Evolutionary conservation across 768 basidiomycete species (phyloP), one percentile per base, ranked within the genome.

Genomic region (Boletellus sp.): DNA sequence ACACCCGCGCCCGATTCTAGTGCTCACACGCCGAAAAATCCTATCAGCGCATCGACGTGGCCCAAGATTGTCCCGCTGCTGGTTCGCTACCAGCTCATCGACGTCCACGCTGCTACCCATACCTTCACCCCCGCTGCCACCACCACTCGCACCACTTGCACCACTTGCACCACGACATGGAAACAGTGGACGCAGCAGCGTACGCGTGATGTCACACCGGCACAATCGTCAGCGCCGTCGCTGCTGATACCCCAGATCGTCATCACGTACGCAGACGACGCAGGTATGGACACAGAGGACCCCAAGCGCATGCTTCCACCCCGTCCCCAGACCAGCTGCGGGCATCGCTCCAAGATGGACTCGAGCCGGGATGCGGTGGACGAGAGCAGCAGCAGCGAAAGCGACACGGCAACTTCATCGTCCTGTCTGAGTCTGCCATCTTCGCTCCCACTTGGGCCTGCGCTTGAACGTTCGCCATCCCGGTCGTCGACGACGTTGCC

Each of bases 1-100:
- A 8, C 28, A 8, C 28, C 7, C 28, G 4, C 28, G 28, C 28
- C 28, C 28, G 28, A 10, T 2, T 6, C 28, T 2, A 28, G 28
- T 10, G 7, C 3, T 8, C 28, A 28, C 28, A 10, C 28, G 28
- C 28, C 28, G 7, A 28, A 28, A 10, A 28, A 28, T 10, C 28
- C 28, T 47, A 84, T 80, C 58, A 83, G 72, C 34, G 77, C 68
- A 38, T 73, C 64, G 32, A 82, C 74, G 32, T 84, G 82, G 82
- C 52, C 66, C 6, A 66, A 65, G 2, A 65, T 79, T 5, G 55
- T 73, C 11, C 50, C 70, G 1, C 68, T 70, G 46, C 57, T 83
- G 45, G 44, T 72, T 7, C 68, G 73, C 17, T 78, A 74, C 23
- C 77, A 80, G 42, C 65, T 81, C 54, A 69, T 83, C 45, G 73